Percentiles rank a stretch among this genome's conserved stretches.
phyloP scores from a whole-genome alignment of 1,284 basidiomycete genomes.

The Cystobasidium sp. region DNA sequence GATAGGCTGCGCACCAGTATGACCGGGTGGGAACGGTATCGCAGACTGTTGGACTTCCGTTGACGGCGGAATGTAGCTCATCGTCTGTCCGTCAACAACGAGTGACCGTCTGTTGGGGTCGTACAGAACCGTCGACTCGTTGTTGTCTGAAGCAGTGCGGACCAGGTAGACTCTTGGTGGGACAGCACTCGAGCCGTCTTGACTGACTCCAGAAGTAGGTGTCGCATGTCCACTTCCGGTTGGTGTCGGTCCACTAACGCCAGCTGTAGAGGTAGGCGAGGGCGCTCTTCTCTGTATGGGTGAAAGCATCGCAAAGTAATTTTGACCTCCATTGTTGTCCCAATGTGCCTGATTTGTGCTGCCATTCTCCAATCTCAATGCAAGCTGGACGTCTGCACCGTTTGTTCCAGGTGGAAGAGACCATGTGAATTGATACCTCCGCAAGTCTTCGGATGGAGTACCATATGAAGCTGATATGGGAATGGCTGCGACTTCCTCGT shows the following conservation, averaged over 20 bases:
- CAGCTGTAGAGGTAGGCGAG: background rate
- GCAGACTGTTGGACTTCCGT: slow-evolving; percentile 8
- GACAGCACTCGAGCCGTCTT: background rate
- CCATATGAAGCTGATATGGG: background rate
- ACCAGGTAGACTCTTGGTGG: slow-evolving; percentile 33
- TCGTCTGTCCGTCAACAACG: slow-evolving; percentile 2
- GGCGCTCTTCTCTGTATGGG: slow-evolving; percentile 19
- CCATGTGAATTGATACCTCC: slow-evolving; percentile 33
- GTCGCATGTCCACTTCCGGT: slow-evolving; percentile 9
- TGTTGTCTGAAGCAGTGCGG: slow-evolving; percentile 26
- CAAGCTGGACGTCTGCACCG: slow-evolving; percentile 37
- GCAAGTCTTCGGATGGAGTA: background rate
- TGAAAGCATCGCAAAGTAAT: slow-evolving; percentile 32
- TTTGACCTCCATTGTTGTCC: slow-evolving; percentile 41
- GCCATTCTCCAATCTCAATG: slow-evolving; percentile 26
- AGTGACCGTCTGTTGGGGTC: slow-evolving; percentile 22
- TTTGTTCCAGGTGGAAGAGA: slow-evolving; percentile 31
- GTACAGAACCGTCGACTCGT: slow-evolving; percentile 22
- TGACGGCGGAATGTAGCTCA: background rate
- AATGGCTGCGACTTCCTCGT: slow-evolving; percentile 36
- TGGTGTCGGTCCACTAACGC: slow-evolving; percentile 5
- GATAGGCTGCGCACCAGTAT: background rate
- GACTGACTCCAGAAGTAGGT: slow-evolving; percentile 11
- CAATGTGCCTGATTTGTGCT: slow-evolving; percentile 38
- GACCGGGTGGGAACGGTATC: slow-evolving; percentile 27